Conservation (phyloP, 1,284 basidiomycete genomes). For the Neolentinus lepideus region DNA sequence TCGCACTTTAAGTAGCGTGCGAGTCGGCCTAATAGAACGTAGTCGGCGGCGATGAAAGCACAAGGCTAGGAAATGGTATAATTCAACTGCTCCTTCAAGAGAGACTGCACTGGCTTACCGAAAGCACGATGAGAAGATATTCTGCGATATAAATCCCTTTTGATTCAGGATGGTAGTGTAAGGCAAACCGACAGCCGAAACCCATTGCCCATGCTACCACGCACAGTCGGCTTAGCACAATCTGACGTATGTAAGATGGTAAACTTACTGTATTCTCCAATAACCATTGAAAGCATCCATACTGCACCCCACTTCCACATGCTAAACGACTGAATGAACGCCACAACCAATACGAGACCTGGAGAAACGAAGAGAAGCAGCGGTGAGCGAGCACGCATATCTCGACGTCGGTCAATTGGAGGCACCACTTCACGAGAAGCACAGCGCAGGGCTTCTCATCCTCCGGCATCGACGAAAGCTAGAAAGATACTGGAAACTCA, state of each 20-base stretch:
- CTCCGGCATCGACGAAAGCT: not conserved
- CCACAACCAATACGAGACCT: conserved; percentile 46
- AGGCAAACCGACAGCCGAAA: conserved; percentile 40
- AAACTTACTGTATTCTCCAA: conserved; percentile 54
- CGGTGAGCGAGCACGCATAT: not conserved
- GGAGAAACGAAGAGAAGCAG: conserved; percentile 1
- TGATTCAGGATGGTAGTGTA: conserved; percentile 36
- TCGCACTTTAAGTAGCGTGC: conserved; percentile 43
- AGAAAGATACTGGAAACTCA: conserved; percentile 20
- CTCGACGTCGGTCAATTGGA: not conserved
- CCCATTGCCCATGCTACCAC: conserved; percentile 48
- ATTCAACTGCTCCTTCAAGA: not conserved
- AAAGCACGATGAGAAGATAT: conserved; percentile 60
- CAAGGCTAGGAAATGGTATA: conserved; percentile 39
- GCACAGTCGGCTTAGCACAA: too few relatives aligned
- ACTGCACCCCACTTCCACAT: conserved; percentile 43
- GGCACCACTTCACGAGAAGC: not conserved
- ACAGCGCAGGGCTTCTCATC: not conserved
- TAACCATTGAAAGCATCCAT: conserved; percentile 61
- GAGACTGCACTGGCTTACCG: conserved; percentile 29
- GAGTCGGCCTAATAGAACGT: conserved; percentile 60
- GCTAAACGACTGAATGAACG: conserved; percentile 41
- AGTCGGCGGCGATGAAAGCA: conserved; percentile 72
- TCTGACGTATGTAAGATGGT: too few relatives aligned
- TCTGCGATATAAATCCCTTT: conserved; percentile 49